Base-by-base conservation (phyloP, 139 green algal genomes). In the Coccomyxa sp. region DNA sequence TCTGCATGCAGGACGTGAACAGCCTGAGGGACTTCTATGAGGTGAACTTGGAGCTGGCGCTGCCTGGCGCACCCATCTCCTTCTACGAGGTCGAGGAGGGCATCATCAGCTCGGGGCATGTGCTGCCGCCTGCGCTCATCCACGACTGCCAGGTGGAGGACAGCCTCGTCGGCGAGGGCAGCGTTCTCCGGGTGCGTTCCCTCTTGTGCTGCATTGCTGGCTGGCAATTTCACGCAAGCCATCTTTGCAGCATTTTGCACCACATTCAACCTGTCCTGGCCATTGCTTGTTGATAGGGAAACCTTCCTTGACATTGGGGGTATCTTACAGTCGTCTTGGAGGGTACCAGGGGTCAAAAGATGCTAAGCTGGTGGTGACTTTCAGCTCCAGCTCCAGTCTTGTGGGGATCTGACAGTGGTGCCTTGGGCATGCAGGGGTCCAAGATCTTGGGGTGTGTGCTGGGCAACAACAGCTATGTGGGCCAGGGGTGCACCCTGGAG, bases 21-120 rank as follows among this genome's bases (percentile, higher is more conserved):
- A 87, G 31, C 60, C 87, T 93, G 77, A 82, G 91, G 71, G 92
- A 96, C 27, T 97, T 95, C 81, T 96, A 93, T 81, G 85, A 97
- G 51, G 82, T 93, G 67, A 97, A 97, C 84, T 81, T 97, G 80
- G 79, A 84, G 63, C 90, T 97, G 67, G 90, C 89, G 11, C 18
- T 77, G 15, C 78, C 79, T 12, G 25, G 25, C 10, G 76, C 81
- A 9, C 85, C 85, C 77, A 76, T 88, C 57, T 82, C 79, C 13
- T 81, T 93, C 58, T 89, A 89, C 81, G 86, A 93, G 27, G 81
- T 82, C 21, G 81, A 87, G 13, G 78, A 86, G 75, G 89, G 89
- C 80, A 94, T 95, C 80, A 91, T 92, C 76, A 93, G 88, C 32
- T 71, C 87, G 79, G 86, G 87, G 1, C 86, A 90, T 31, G 93